A percentile compares a stretch with the other conserved stretches of the same genome.
Conservation (phyloP, 345 rosid genomes). For the Populus pruinosa region DNA sequence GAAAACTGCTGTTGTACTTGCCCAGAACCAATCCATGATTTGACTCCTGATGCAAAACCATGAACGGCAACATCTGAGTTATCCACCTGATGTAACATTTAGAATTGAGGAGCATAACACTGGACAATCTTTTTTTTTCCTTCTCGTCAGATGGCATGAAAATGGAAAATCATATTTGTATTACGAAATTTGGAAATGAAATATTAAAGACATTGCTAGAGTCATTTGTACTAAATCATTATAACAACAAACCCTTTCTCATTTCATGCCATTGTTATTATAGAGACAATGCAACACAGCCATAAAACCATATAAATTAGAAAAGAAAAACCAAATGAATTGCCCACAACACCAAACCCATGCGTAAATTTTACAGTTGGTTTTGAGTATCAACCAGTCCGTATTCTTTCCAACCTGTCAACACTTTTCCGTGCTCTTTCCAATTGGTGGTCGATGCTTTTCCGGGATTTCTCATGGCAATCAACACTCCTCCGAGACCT, state of each 20-base stretch:
- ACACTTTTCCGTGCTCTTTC: slow-evolving; percentile 31
- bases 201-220: background rate
- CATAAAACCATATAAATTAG: slow-evolving; percentile 16
- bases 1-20: background rate
- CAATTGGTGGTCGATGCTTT: slow-evolving; percentile 26
- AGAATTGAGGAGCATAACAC: background rate
- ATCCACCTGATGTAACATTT: background rate
- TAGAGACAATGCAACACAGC: slow-evolving; percentile 9
- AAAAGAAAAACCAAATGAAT: slow-evolving; percentile 3
- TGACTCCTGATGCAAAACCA: slow-evolving; percentile 1
- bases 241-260: slow-evolving; percentile 20
- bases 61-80: background rate
- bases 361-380: slow-evolving; percentile 4
- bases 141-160: background rate
- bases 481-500: slow-evolving; percentile 35
- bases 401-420: slow-evolving; percentile 26
- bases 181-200: background rate
- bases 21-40: background rate
- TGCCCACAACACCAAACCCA: slow-evolving; percentile 20
- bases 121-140: background rate
- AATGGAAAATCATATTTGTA: background rate
- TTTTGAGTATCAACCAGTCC: slow-evolving; percentile 18
- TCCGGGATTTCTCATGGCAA: slow-evolving; percentile 33
- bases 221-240: background rate
- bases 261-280: slow-evolving; percentile 13